A percentile compares a stretch with the other conserved stretches of the same genome.
These are phyloP conservation scores for Alternaria triticimaculans DNA, from an alignment of 2,329 filamentous ascomycete genomes.

Conservation along the genomic window DNA sequence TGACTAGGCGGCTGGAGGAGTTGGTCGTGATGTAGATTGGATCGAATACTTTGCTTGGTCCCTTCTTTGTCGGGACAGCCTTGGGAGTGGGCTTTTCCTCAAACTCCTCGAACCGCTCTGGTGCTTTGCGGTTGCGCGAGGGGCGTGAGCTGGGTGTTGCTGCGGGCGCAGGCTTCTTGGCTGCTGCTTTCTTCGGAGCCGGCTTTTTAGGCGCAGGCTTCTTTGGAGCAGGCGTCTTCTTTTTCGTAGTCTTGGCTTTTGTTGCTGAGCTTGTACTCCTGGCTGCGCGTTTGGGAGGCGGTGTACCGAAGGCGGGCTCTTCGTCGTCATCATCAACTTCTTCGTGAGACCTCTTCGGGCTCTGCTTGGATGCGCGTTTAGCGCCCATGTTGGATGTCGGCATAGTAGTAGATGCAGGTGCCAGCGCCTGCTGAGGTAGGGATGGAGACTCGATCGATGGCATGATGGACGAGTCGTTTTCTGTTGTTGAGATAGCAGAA, in stretches of 20 bases:
- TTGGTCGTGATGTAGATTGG: constrained; percentile 43
- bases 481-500: background rate
- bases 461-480: background rate
- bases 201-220: constrained; percentile 11
- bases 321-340: background rate
- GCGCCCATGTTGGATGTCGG: constrained; percentile 2
- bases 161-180: constrained; percentile 11
- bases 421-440: background rate
- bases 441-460: background rate
- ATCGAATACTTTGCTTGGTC: constrained; percentile 33
- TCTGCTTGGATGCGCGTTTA: background rate
- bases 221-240: constrained; percentile 4
- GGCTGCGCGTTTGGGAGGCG: constrained; percentile 11
- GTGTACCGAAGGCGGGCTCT: constrained; percentile 1
- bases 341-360: constrained; percentile 16
- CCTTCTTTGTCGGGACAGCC: constrained; percentile 13
- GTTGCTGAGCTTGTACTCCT: constrained; percentile 1
- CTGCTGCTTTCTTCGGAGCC: constrained; percentile 5
- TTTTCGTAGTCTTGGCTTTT: background rate
- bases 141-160: constrained; percentile 24
- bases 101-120: constrained; percentile 28
- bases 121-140: constrained; percentile 37
- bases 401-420: background rate
- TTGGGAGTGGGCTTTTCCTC: constrained; percentile 16
- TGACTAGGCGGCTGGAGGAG: constrained; percentile 36